phyloP scores from a whole-genome alignment of 352 stramenopile species.

The Phytophthora lateralis region DNA sequence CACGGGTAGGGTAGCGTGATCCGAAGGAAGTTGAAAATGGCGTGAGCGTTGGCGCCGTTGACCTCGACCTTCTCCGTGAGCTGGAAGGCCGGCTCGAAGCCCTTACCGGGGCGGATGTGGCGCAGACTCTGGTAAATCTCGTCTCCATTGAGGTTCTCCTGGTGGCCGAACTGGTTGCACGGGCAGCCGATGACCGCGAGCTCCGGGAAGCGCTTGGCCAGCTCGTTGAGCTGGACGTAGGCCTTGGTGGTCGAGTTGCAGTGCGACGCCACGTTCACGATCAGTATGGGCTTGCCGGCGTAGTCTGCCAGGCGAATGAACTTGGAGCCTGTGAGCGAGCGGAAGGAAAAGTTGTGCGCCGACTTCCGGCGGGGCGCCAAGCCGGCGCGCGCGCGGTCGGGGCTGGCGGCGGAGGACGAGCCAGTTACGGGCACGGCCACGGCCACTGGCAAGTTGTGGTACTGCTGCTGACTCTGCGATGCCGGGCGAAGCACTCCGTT shows the following conservation, averaged over 20 bases:
- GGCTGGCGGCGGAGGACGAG: conserved; percentile 29
- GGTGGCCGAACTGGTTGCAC: conserved; percentile 85
- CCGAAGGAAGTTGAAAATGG: conserved; percentile 79
- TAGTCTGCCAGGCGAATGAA: conserved; percentile 74
- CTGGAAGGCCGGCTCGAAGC: conserved; percentile 70
- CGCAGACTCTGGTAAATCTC: conserved; percentile 78
- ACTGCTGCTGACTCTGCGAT: conserved; percentile 42
- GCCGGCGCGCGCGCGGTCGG: conserved; percentile 35
- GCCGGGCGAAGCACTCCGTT: conserved; percentile 23
- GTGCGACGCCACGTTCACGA: conserved; percentile 84
- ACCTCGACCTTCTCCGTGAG: conserved; percentile 85
- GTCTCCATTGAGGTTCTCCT: conserved; percentile 82
- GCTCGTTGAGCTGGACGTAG: conserved; percentile 76
- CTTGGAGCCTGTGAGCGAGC: conserved; percentile 60
- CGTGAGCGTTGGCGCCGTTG: conserved; percentile 78
- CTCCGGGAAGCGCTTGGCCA: conserved; percentile 62
- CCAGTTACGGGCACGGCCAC: conserved; percentile 49
- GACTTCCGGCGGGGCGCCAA: conserved; percentile 49
- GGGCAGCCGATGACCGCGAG: conserved; percentile 77
- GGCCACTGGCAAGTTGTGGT: conserved; percentile 62
- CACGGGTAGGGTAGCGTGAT: conserved; percentile 73
- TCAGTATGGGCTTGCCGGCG: conserved; percentile 63
- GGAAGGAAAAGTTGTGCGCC: conserved; percentile 80
- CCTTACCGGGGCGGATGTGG: conserved; percentile 76
- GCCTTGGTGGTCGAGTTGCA: conserved; percentile 81